Evolutionary conservation across 2,329 filamentous ascomycete genomes (phyloP).

Genomic region (Colletotrichum orbiculare): DNA sequence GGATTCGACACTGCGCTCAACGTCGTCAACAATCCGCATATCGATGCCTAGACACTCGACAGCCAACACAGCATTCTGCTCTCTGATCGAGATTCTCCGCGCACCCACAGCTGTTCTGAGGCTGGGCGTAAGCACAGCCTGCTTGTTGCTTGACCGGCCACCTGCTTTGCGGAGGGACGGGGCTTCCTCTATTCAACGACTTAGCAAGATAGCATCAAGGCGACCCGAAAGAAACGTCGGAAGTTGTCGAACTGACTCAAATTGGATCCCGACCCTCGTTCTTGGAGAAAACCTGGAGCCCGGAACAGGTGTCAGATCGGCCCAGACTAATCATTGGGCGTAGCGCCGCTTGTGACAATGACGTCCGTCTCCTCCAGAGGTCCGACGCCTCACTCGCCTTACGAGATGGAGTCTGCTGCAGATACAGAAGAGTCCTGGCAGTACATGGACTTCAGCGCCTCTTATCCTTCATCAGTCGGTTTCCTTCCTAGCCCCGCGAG

Average conservation of each 20-base stretch:
- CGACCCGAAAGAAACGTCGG: too few species aligned
- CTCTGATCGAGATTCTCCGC: not conserved
- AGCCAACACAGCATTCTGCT: too few species aligned
- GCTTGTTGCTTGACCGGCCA: constrained; percentile 14
- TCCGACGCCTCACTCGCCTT: constrained; percentile 52
- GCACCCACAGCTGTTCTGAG: constrained; percentile 6
- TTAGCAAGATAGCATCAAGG: too few species aligned
- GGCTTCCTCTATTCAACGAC: not conserved
- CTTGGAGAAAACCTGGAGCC: too few species aligned
- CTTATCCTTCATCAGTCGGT: constrained; percentile 53
- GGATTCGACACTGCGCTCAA: not conserved
- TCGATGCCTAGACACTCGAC: too few species aligned
- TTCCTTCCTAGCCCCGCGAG: constrained; percentile 63
- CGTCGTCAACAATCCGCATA: too few species aligned
- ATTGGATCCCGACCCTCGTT: too few species aligned
- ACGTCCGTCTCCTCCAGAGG: constrained; percentile 53
- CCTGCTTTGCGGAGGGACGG: constrained; percentile 1
- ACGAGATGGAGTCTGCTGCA: constrained; percentile 52
- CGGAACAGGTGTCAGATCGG: too few species aligned
- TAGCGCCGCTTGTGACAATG: constrained; percentile 39
- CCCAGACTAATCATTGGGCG: too few species aligned
- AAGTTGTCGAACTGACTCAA: too few species aligned
- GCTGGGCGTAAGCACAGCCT: constrained; percentile 23
- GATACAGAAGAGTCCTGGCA: constrained; percentile 60
- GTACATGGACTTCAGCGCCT: constrained; percentile 51